Evolutionary conservation across 2,329 filamentous ascomycete genomes (phyloP).

Genomic region (Pleoardoris graminearum): DNA sequence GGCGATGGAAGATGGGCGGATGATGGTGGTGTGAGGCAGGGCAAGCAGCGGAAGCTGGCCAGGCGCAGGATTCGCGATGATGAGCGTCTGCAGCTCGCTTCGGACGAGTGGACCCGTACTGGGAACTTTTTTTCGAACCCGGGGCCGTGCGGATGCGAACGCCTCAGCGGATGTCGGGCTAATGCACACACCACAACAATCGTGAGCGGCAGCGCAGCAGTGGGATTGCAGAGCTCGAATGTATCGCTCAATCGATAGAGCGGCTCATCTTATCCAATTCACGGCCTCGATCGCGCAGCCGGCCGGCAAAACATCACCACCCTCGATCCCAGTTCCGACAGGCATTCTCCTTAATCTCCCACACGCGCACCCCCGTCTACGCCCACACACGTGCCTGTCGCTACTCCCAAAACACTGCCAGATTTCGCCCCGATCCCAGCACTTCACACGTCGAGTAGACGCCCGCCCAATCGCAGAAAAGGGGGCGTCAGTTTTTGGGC

Average conservation of each 20-base stretch:
- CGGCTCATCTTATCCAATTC: not conserved
- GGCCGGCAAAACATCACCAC: conserved; percentile 8
- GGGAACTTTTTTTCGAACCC: conserved; percentile 22
- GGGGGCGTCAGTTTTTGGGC: conserved; percentile 18
- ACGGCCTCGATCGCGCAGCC: not conserved
- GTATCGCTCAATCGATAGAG: conserved; percentile 8
- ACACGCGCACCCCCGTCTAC: conserved; percentile 27
- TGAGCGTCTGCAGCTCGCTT: conserved; percentile 24
- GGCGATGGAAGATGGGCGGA: conserved; percentile 9
- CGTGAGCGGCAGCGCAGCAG: not conserved
- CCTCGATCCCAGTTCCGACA: conserved; percentile 4
- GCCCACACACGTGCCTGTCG: conserved; percentile 8
- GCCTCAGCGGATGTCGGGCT: conserved; percentile 12
- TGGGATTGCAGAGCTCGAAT: not conserved
- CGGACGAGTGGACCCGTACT: conserved; percentile 15
- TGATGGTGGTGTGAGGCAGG: conserved; percentile 31
- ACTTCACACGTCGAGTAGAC: conserved; percentile 10
- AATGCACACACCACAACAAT: conserved; percentile 7
- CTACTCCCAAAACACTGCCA: conserved; percentile 6
- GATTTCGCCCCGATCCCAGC: conserved; percentile 1
- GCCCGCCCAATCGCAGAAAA: conserved; percentile 26
- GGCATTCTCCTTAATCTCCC: conserved; percentile 28
- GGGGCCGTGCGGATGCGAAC: not conserved
- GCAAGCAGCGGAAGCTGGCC: conserved; percentile 21
- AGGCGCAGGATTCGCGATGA: conserved; percentile 22